Base-by-base conservation (phyloP, 495 filamentous ascomycete genomes). In the Aspergillus heteromorphus region DNA sequence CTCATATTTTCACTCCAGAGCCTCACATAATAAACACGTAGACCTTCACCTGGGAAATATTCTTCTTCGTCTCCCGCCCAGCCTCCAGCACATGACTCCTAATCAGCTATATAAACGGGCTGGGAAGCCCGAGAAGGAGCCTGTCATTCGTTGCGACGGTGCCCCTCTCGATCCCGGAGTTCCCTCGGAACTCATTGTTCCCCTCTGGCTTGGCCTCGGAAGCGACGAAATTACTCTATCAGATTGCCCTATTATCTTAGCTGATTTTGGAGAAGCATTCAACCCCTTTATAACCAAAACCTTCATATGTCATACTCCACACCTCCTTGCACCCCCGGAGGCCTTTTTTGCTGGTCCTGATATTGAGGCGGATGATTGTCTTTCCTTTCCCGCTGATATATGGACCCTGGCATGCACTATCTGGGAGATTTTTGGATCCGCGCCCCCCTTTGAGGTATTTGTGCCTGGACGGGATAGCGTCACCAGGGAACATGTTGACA, bases 331-430 rank as follows among this genome's bases (percentile, higher is more conserved):
- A 45, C 50, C 40, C 6, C 50, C 50, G 13, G 50, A 53, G 17
- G 16, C 50, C 10, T 23, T 20, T 20, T 53, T 53, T 19, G 43
- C 14, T 8, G 13, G 48, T 3, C 27, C 52, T 0, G 50, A 27
- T 25, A n/a, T n/a, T n/a, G 55, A 66, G 45, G 56, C 62, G 14
- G 30, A 54, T 5, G 57, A 49, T 1, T 54, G 65, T 11, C 59
- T 68, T 0, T 65, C 65, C n/a, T 72, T 63, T 38, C n/a, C 60
- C 19, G 66, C 62, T 0, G 70, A 72, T 53, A 61, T 73, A 17
- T 72, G 69, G 70, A 65, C 67, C 2, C 58, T 72, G 21, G 66
- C 59, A 8, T 72, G 67, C 51, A 59, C 61, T 1, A 66, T 69
- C 40, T 73, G 63, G 55, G 45, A 60, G 20, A 50, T 72, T 9